phyloP scores from a whole-genome alignment of 2,329 filamentous ascomycete genomes.

The Scedosporium boydii region DNA sequence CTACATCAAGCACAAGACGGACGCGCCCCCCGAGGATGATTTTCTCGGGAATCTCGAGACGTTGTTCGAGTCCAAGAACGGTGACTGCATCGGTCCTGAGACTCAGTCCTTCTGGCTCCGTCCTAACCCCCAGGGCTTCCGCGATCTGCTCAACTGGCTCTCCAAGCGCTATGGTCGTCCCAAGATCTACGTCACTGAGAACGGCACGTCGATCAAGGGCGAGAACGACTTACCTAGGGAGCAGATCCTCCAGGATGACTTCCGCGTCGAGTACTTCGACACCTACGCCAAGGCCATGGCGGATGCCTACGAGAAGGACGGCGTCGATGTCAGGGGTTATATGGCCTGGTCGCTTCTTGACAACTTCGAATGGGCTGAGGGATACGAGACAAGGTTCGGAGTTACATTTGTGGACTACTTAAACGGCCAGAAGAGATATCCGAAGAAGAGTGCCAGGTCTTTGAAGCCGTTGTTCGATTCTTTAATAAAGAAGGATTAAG shows the following conservation, averaged over 20 bases:
- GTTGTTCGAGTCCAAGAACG: slow-evolving; percentile 60
- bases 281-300: slow-evolving; percentile 71
- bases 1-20: slow-evolving; percentile 67
- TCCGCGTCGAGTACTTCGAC: slow-evolving; percentile 70
- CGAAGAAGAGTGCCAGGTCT: slow-evolving; percentile 74
- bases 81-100: slow-evolving; percentile 67
- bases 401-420: slow-evolving; percentile 77
- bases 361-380: slow-evolving; percentile 90
- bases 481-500: slow-evolving; percentile 54
- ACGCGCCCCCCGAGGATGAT: slow-evolving; percentile 53
- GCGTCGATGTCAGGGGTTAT: slow-evolving; percentile 71
- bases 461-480: slow-evolving; percentile 62
- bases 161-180: slow-evolving; percentile 67
- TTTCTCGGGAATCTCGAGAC: slow-evolving; percentile 68
- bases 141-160: slow-evolving; percentile 67
- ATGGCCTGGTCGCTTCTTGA: slow-evolving; percentile 85
- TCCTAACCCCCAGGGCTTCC: slow-evolving; percentile 67
- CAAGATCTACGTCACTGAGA: slow-evolving; percentile 81
- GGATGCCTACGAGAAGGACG: slow-evolving; percentile 59
- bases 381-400: slow-evolving; percentile 48
- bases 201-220: slow-evolving; percentile 73
- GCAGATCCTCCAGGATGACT: slow-evolving; percentile 69
- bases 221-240: slow-evolving; percentile 68
- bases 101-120: slow-evolving; percentile 77
- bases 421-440: slow-evolving; percentile 66